Evolutionary conservation across 768 basidiomycete species (phyloP).

Genomic region (Antrodiella citrinella): DNA sequence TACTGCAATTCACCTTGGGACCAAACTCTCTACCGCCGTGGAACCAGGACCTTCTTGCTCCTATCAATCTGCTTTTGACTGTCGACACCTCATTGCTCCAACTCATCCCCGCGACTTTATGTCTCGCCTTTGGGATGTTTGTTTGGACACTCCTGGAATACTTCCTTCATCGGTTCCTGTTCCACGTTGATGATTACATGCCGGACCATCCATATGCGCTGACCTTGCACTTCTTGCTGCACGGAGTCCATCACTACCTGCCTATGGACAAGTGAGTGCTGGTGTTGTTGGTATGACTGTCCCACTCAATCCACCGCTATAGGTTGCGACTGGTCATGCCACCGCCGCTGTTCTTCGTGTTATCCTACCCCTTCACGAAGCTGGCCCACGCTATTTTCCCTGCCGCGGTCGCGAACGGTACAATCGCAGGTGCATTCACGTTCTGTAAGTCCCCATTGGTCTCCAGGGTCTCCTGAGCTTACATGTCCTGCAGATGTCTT

Average conservation of each 20-base stretch:
- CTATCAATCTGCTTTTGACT: conserved; percentile 34
- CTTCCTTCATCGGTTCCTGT: conserved; percentile 88
- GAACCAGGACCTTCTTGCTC: conserved; percentile 45
- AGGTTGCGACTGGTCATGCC: conserved; percentile 97
- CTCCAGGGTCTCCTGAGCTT: conserved; percentile 1
- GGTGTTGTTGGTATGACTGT: neutral
- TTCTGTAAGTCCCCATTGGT: conserved; percentile 48
- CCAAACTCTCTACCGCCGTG: conserved; percentile 57
- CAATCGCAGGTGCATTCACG: conserved; percentile 71
- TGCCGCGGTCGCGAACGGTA: conserved; percentile 76
- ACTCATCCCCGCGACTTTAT: conserved; percentile 46
- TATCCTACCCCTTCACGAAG: conserved; percentile 81
- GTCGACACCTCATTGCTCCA: conserved; percentile 41
- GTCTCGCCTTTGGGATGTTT: conserved; percentile 79
- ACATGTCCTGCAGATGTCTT: conserved; percentile 48
- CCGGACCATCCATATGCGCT: conserved; percentile 80
- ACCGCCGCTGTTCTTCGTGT: conserved; percentile 65
- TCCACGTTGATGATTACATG: conserved; percentile 85
- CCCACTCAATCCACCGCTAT: conserved; percentile 2
- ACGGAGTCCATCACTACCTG: conserved; percentile 95
- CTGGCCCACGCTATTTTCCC: conserved; percentile 83
- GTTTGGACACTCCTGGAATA: conserved; percentile 97
- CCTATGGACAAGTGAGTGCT: conserved; percentile 82
- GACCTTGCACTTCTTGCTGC: conserved; percentile 83
- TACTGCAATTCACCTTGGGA: conserved; percentile 60